Base-by-base conservation (phyloP, 129 eudicot species). In the Tanacetum coccineum region DNA sequence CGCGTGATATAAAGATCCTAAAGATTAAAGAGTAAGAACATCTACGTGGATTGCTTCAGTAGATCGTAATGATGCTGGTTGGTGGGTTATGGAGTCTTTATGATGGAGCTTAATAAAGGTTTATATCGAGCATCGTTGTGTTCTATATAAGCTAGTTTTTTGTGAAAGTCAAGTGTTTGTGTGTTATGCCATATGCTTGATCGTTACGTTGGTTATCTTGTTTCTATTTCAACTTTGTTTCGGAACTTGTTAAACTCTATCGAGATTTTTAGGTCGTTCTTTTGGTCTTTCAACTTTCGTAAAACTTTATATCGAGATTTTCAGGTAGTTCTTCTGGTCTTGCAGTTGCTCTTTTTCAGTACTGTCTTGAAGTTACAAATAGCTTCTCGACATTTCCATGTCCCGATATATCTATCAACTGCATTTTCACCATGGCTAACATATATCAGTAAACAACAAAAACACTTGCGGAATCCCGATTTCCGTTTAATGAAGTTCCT, bases 391-490 rank as follows among this genome's bases (percentile, higher is more conserved):
- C 39, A n/a, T n/a, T n/a, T n/a, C n/a, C n/a, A n/a, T n/a, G n/a
- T n/a, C n/a, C n/a, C n/a, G n/a, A n/a, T n/a, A n/a, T n/a, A n/a
- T n/a, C n/a, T n/a, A n/a, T n/a, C n/a, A n/a, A n/a, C n/a, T n/a
- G n/a, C n/a, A n/a, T n/a, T n/a, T n/a, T n/a, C n/a, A n/a, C n/a
- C n/a, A n/a, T n/a, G n/a, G n/a, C n/a, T n/a, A n/a, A n/a, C n/a
- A n/a, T n/a, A n/a, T n/a, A n/a, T n/a, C n/a, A n/a, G n/a, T n/a
- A n/a, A n/a, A n/a, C 52, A 81, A 73, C 71, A 81, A 70, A 30
- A 76, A 81, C 85, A 10, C 87, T 87, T 53, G 81, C 73, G 18
- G 87, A 87, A 70, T 87, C 87, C 28, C 81, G 83, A 68, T 58
- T 82, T 51, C 81, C 79, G 11, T 80, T 87, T 64, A 76, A 81